Percentiles rank a stretch among this genome's conserved stretches.
phyloP scores from a whole-genome alignment of 306 rosid genomes.

The Comarum palustre region DNA sequence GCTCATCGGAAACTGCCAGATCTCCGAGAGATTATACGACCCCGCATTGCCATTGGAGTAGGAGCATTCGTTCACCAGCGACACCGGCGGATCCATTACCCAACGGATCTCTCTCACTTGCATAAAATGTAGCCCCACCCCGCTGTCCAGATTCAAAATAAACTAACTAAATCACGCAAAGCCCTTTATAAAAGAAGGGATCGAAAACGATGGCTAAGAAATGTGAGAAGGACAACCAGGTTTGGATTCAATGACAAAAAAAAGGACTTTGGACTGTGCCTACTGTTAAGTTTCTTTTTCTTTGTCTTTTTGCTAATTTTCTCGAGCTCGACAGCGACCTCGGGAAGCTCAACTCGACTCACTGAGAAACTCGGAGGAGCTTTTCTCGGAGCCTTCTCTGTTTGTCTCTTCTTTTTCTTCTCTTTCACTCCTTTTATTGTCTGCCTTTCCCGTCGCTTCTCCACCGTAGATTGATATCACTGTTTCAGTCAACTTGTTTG shows the following conservation, averaged over 20 bases:
- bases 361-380: slow-evolving; percentile 35
- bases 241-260: neutral
- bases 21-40: slow-evolving; percentile 60
- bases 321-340: slow-evolving; percentile 41
- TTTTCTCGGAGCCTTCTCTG: slow-evolving; percentile 50
- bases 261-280: slow-evolving; percentile 53
- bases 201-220: slow-evolving; percentile 12
- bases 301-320: slow-evolving; percentile 10
- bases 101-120: neutral
- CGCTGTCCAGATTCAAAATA: neutral
- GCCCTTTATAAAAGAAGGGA: slow-evolving; percentile 13
- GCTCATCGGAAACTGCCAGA: slow-evolving; percentile 65
- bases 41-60: slow-evolving; percentile 47
- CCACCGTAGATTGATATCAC: slow-evolving; percentile 13
- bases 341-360: slow-evolving; percentile 44
- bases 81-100: slow-evolving; percentile 66
- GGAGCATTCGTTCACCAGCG: slow-evolving; percentile 44
- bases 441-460: neutral
- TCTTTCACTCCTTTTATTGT: neutral
- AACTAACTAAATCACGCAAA: neutral
- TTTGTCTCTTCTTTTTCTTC: slow-evolving; percentile 15
- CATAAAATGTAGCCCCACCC: neutral
- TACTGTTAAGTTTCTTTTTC: slow-evolving; percentile 13
- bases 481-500: neutral
- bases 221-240: neutral